Evolutionary conservation across 257 asterid species (phyloP).

Genomic region (Jaltomata sinuosa): DNA sequence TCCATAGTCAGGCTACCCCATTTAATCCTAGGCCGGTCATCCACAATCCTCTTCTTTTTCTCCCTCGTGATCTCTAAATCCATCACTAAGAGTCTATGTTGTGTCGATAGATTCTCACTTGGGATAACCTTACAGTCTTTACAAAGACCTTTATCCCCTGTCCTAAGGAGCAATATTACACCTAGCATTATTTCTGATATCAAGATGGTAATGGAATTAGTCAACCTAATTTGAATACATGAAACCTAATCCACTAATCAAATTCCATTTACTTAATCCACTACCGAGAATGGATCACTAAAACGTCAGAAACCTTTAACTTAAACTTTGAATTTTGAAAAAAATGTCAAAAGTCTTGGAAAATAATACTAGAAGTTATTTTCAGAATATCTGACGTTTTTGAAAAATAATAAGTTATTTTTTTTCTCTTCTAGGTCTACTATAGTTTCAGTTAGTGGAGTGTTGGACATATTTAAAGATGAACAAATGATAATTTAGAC

Average conservation of each 20-base stretch:
- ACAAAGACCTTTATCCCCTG: no score
- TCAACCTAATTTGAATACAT: background rate
- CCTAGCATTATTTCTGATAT: background rate
- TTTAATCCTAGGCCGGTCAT: no score
- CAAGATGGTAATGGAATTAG: background rate
- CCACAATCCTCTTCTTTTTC: no score
- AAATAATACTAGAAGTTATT: no score
- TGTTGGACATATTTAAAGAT: background rate
- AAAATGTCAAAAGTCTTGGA: background rate
- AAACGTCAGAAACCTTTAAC: background rate
- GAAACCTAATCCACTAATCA: background rate
- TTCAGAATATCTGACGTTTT: background rate
- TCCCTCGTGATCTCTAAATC: no score
- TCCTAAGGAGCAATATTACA: background rate
- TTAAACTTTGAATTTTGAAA: background rate
- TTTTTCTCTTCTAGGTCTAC: background rate
- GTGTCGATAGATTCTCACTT: no score
- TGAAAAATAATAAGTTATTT: background rate
- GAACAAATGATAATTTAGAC: background rate
- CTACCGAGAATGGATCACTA: background rate
- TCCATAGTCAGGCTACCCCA: no score
- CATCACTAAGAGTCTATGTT: no score
- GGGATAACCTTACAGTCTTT: no score
- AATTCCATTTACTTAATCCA: background rate
- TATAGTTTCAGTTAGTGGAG: background rate